Evolutionary conservation across 2,329 filamentous ascomycete species (phyloP), one percentile per base, ranked within the genome.

Genomic region (Cladosporium cucumerinum): DNA sequence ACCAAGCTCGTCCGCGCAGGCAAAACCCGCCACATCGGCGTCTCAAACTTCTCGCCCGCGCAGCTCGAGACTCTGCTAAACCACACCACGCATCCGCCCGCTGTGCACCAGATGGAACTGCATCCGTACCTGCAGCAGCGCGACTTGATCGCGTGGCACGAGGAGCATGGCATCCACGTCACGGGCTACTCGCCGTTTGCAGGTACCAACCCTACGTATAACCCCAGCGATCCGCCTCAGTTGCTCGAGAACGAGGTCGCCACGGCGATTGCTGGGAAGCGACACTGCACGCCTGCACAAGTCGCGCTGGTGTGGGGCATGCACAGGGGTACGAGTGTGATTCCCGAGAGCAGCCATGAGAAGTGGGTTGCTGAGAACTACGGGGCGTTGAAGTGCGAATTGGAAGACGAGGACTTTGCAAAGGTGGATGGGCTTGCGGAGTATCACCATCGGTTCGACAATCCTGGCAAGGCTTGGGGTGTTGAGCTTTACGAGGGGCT

Each of bases 41-140:
- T 95, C 16, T 91, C 88, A 72, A 95, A 94, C 80, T 94, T 90
- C 78, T 80, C 79, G 61, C 82, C 83, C n/a, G 71, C 73, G 14
- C 79, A 83, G 43, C 75, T 86, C 16, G 76, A 84, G 68, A 72
- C 78, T 63, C 78, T 86, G 64, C 70, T 82, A 68, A 82, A 83
- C 73, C 86, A 86, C 5, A 87, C 87, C 59, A 84, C 83, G 70
- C 63, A 65, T 21, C 57, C 34, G 6, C 63, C 63, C 8, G 57
- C 63, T 12, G 57, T 57, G 5, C 63, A 65, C 57, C 63, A 65
- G 28, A 61, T 65, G 48, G 91, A 94, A 80, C 88, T 86, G 72
- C 89, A 95, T 77, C 90, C 91, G 0, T 91, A 92, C 54, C 77
- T 86, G 16, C 85, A 82, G 39, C 85, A 87, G 69, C 75, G 79